phyloP scores from a whole-genome alignment of 345 rosid species.

The Geranium rotundifolium region DNA sequence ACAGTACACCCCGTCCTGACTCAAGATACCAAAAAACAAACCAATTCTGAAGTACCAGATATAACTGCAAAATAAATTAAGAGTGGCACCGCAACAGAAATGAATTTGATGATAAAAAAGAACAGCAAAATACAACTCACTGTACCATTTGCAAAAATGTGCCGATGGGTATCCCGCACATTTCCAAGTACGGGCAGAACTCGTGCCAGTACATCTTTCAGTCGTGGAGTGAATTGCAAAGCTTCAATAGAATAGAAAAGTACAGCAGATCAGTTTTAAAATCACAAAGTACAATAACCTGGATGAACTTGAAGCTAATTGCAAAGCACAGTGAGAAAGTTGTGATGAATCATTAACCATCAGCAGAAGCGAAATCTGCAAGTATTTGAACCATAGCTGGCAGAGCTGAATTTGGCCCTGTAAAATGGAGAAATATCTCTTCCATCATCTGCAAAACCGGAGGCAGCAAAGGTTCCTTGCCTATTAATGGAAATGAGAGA shows the following conservation, averaged over 20 bases:
- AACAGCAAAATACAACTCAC: slow-evolving; percentile 10
- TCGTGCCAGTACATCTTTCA: slow-evolving; percentile 80
- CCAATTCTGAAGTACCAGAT: not conserved
- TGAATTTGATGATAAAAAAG: not conserved
- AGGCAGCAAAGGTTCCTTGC: not conserved
- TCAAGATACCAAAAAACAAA: not conserved
- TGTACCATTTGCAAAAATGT: slow-evolving; percentile 91
- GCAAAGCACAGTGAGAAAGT: slow-evolving; percentile 10
- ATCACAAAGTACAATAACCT: slow-evolving; percentile 9
- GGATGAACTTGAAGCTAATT: slow-evolving; percentile 3
- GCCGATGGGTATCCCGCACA: slow-evolving; percentile 73
- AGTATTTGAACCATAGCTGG: slow-evolving; percentile 96
- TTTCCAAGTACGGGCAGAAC: slow-evolving; percentile 84
- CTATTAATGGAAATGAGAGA: not conserved
- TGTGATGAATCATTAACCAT: slow-evolving; percentile 50
- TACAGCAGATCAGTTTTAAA: slow-evolving; percentile 21
- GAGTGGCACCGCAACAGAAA: slow-evolving; percentile 7
- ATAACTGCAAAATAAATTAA: not conserved
- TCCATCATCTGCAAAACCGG: slow-evolving; percentile 77
- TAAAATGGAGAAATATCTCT: slow-evolving; percentile 72
- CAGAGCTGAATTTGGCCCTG: slow-evolving; percentile 60
- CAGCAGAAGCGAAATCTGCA: slow-evolving; percentile 91
- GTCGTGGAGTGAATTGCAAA: slow-evolving; percentile 83
- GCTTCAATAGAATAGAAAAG: slow-evolving; percentile 50
- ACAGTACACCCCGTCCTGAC: not conserved